Percentiles rank a stretch among this genome's conserved stretches.
phyloP scores from a whole-genome alignment of 2,329 filamentous ascomycete species.

The Leptoxyphium fumago region DNA sequence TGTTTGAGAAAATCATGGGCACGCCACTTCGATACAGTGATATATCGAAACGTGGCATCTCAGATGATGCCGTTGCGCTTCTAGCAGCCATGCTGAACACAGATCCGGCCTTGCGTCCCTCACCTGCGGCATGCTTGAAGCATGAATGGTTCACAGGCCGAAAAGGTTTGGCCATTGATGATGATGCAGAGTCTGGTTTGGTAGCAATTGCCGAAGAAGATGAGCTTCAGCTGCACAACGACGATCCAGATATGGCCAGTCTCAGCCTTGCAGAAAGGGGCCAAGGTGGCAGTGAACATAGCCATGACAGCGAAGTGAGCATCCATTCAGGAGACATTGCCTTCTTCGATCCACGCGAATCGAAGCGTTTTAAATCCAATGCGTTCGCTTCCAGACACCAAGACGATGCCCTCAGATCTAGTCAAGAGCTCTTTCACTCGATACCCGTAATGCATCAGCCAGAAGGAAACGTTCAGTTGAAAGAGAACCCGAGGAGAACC shows the following conservation, averaged over 20 bases:
- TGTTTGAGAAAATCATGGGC: conserved; percentile 79
- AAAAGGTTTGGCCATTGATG: conserved; percentile 23
- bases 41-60: conserved; percentile 44
- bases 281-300: conserved; percentile 6
- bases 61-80: conserved; percentile 56
- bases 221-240: conserved; percentile 40
- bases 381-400: conserved; percentile 21
- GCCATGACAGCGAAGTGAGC: conserved; percentile 16
- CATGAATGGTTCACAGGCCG: conserved; percentile 56
- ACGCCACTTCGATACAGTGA: conserved; percentile 51
- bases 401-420: conserved; percentile 20
- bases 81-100: conserved; percentile 64
- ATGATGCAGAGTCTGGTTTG: conserved; percentile 13
- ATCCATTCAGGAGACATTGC: conserved; percentile 22
- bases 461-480: conserved; percentile 13
- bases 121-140: conserved; percentile 51
- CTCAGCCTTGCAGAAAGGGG: conserved; percentile 43
- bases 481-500: conserved; percentile 5
- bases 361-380: conserved; percentile 31
- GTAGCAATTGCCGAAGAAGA: conserved; percentile 42
- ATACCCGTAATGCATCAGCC: conserved; percentile 15
- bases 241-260: conserved; percentile 42
- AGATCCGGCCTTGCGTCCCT: conserved; percentile 64
- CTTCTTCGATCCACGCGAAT: conserved; percentile 24
- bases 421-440: conserved; percentile 23